phyloP scores from a whole-genome alignment of 2,329 filamentous ascomycete genomes.

The Septoria linicola region DNA sequence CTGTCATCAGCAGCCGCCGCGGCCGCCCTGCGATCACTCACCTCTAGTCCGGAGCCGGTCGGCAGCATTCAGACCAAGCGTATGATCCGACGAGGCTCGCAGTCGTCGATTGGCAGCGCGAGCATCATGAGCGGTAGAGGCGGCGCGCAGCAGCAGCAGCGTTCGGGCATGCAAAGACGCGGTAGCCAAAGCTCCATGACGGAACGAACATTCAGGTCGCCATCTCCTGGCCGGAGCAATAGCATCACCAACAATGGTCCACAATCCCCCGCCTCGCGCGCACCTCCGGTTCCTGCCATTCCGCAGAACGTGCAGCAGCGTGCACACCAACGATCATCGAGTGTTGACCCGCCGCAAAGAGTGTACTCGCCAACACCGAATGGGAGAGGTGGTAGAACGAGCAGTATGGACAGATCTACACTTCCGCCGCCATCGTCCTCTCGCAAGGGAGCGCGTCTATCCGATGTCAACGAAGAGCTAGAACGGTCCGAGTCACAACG shows the following conservation, averaged over 20 bases:
- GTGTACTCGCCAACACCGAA: constrained; percentile 45
- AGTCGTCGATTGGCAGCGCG: constrained; percentile 63
- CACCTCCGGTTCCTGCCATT: constrained; percentile 74
- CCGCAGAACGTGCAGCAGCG: constrained; percentile 41
- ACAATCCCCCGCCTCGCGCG: constrained; percentile 34
- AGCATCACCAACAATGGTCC: constrained; percentile 28
- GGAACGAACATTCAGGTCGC: constrained; percentile 80
- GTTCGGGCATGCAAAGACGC: constrained; percentile 58
- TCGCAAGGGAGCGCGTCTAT: constrained; percentile 37
- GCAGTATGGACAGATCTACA: constrained; percentile 34
- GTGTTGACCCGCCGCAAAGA: constrained; percentile 51
- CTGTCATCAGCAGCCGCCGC: constrained; percentile 85
- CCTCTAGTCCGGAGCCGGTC: constrained; percentile 75
- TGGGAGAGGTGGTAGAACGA: constrained; percentile 31
- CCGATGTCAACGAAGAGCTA: constrained; percentile 43
- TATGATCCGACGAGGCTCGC: constrained; percentile 70
- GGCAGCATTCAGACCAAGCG: constrained; percentile 85
- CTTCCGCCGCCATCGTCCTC: constrained; percentile 21
- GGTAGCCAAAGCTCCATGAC: constrained; percentile 80
- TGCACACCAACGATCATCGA: constrained; percentile 47
- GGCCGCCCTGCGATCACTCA: constrained; percentile 75
- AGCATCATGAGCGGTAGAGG: constrained; percentile 33
- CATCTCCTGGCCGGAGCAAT: constrained; percentile 58
- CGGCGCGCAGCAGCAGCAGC: constrained; percentile 36
- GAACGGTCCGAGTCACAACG: constrained; percentile 46